These are phyloP conservation scores for Sphaerulina vaccinii DNA, from an alignment of 2,329 filamentous ascomycete genomes.

Conservation along the genomic window DNA sequence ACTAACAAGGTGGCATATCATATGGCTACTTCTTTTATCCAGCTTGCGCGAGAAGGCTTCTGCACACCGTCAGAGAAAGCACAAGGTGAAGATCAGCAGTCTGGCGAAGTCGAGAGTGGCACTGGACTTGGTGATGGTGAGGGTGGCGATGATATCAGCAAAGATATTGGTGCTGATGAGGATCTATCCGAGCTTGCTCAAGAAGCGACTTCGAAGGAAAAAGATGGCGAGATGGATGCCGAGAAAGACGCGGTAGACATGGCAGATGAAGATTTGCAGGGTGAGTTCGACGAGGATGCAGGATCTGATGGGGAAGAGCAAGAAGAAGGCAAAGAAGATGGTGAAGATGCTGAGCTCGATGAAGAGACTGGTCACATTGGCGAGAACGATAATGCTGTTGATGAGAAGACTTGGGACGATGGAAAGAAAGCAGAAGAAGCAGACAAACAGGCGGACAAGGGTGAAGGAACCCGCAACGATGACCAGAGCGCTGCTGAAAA, in stretches of 20 bases:
- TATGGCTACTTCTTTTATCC: conserved; percentile 72
- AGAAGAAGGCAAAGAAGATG: conserved; percentile 48
- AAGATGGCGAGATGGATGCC: conserved; percentile 65
- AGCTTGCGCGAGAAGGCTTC: conserved; percentile 82
- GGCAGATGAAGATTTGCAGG: conserved; percentile 88
- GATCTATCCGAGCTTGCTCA: conserved; percentile 89
- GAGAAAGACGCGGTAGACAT: conserved; percentile 87
- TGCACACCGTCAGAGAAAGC: conserved; percentile 84
- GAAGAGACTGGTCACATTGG: conserved; percentile 73
- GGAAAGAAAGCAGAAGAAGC: conserved; percentile 75
- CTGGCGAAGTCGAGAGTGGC: conserved; percentile 81
- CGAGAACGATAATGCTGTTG: conserved; percentile 85
- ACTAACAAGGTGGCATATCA: conserved; percentile 73
- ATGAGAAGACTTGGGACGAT: conserved; percentile 99
- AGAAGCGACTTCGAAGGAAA: conserved; percentile 60
- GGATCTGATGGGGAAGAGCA: conserved; percentile 62
- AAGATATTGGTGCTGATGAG: conserved; percentile 91
- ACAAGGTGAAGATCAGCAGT: conserved; percentile 35
- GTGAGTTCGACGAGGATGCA: conserved; percentile 68
- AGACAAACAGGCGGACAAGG: conserved; percentile 69
- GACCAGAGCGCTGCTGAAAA: conserved; percentile 46
- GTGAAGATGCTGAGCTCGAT: conserved; percentile 63
- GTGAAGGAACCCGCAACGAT: conserved; percentile 49
- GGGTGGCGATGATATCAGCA: conserved; percentile 95
- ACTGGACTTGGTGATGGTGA: conserved; percentile 94